phyloP scores from a whole-genome alignment of 805 yeast species.

The Myxozyma monticola region DNA sequence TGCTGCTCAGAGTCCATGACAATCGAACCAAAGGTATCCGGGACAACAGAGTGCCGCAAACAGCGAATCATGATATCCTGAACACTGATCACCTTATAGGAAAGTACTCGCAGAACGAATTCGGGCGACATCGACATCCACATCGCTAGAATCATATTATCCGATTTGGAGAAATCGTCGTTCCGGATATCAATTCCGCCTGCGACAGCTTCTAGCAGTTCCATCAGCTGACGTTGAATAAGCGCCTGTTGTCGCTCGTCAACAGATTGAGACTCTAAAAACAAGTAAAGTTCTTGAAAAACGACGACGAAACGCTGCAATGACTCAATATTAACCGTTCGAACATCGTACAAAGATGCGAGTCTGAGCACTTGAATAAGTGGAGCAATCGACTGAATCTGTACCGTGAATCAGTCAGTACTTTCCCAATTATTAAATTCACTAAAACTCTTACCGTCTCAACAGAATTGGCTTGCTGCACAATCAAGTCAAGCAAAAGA shows the following conservation, averaged over 20 bases:
- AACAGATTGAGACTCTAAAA: slow-evolving; percentile 3
- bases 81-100: neutral
- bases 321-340: neutral
- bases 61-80: slow-evolving; percentile 1
- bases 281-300: slow-evolving; percentile 10
- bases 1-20: neutral
- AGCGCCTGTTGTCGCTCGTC: neutral
- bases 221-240: neutral
- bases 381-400: neutral
- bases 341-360: neutral
- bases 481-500: neutral
- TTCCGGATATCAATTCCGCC: neutral
- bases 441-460: neutral
- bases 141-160: neutral
- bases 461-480: neutral
- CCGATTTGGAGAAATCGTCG: neutral
- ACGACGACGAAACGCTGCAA: slow-evolving; percentile 10
- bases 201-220: neutral
- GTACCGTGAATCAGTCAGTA: neutral
- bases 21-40: slow-evolving; percentile 8
- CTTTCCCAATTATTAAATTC: neutral
- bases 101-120: slow-evolving; percentile 8
- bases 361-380: neutral
- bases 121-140: slow-evolving; percentile 20
- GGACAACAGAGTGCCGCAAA: neutral